These are phyloP conservation scores for Sequoiadendron giganteum DNA, from an alignment of 75 land plant species.

Conservation along the genomic window DNA sequence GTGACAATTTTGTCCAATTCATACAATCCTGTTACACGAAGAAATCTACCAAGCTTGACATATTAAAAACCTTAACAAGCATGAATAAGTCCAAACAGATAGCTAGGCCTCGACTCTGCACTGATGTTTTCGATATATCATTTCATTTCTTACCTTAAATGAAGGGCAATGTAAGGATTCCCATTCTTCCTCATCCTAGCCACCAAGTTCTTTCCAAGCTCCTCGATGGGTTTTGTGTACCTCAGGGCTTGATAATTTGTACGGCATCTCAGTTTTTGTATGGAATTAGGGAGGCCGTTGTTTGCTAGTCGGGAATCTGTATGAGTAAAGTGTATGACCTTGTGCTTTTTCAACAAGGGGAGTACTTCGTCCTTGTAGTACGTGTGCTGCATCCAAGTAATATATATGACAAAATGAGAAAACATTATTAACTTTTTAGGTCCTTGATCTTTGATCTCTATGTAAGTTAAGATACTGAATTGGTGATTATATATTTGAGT, in stretches of 20 bases:
- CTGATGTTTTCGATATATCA: neutral
- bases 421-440: neutral
- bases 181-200: constrained; percentile 40
- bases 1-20: no score
- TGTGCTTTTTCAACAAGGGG: constrained; percentile 52
- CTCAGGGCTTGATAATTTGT: constrained; percentile 65
- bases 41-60: constrained; percentile 8
- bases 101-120: neutral
- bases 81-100: neutral
- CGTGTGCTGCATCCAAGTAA: constrained; percentile 41
- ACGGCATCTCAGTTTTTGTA: constrained; percentile 74
- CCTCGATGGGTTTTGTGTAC: constrained; percentile 45
- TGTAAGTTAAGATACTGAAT: neutral
- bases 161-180: constrained; percentile 68
- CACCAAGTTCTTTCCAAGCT: constrained; percentile 49
- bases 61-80: constrained; percentile 2
- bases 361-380: constrained; percentile 55
- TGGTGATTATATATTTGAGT: neutral
- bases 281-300: constrained; percentile 48
- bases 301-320: constrained; percentile 78
- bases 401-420: neutral
- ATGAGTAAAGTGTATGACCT: constrained; percentile 63
- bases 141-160: constrained; percentile 57
- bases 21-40: neutral
- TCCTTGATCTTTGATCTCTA: neutral